These are phyloP conservation scores for Sphaceloma murrayae DNA, from an alignment of 2,329 filamentous ascomycete genomes.

Conservation along the genomic window DNA sequence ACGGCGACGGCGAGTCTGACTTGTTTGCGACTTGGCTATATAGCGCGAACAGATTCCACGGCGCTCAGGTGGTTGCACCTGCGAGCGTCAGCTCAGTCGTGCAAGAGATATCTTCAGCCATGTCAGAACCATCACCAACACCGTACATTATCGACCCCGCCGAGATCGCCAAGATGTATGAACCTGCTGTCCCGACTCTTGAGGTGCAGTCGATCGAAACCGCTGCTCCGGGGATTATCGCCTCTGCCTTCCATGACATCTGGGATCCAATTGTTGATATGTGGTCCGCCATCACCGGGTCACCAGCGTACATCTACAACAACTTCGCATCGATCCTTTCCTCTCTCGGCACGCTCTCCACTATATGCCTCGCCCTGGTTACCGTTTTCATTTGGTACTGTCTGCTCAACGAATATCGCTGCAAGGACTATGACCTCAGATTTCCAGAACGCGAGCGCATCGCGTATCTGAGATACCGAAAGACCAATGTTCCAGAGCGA, in stretches of 20 bases:
- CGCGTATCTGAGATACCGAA: not conserved
- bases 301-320: not conserved
- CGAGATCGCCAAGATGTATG: not conserved
- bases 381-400: not conserved
- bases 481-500: too few species aligned
- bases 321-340: not conserved
- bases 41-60: not conserved
- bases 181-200: not conserved
- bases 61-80: not conserved
- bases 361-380: not conserved
- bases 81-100: too few species aligned
- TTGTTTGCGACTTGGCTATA: too few species aligned
- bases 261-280: too few species aligned
- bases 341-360: not conserved
- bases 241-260: not conserved
- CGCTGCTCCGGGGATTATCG: not conserved
- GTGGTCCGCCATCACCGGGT: too few species aligned
- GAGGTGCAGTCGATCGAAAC: not conserved
- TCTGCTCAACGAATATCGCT: not conserved
- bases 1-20: not conserved
- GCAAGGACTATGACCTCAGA: not conserved
- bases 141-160: not conserved
- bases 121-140: not conserved
- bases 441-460: not conserved
- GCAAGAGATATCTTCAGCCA: not conserved